These are phyloP conservation scores for Polygonum maritimum DNA, from an alignment of 148 eudicot genomes.

Conservation along the genomic window DNA sequence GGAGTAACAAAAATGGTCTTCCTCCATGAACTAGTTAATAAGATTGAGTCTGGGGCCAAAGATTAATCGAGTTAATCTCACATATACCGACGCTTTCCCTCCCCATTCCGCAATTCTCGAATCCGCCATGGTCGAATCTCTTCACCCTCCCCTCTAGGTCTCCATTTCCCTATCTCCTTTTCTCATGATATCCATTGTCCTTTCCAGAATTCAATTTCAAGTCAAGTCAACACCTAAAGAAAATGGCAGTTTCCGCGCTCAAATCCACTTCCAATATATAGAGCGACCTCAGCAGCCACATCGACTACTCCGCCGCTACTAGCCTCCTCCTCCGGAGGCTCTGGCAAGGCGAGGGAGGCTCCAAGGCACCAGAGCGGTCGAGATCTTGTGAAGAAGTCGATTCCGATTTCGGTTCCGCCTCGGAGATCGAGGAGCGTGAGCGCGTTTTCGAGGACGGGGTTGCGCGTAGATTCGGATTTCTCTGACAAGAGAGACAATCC, in stretches of 20 bases:
- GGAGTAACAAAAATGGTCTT: too few species aligned
- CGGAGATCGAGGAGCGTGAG: slow-evolving; percentile 55
- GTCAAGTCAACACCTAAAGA: slow-evolving; percentile 18
- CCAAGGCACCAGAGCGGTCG: slow-evolving; percentile 2
- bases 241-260: slow-evolving; percentile 58
- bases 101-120: background rate
- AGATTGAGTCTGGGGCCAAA: too few species aligned
- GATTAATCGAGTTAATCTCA: too few species aligned
- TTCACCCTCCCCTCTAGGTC: background rate
- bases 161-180: background rate
- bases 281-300: slow-evolving; percentile 16
- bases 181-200: background rate
- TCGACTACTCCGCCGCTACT: slow-evolving; percentile 1
- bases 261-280: slow-evolving; percentile 44
- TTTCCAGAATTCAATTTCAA: background rate
- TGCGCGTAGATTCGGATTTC: slow-evolving; percentile 34
- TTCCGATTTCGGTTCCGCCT: too few species aligned
- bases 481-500: slow-evolving; percentile 62
- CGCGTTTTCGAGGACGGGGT: slow-evolving; percentile 29
- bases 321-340: background rate
- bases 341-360: slow-evolving; percentile 5
- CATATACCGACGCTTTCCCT: background rate
- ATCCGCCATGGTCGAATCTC: slow-evolving; percentile 4
- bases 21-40: too few species aligned
- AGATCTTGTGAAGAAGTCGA: slow-evolving; percentile 19